phyloP scores from a whole-genome alignment of 805 yeast genomes.

The Candida pseudoglaebosa region DNA sequence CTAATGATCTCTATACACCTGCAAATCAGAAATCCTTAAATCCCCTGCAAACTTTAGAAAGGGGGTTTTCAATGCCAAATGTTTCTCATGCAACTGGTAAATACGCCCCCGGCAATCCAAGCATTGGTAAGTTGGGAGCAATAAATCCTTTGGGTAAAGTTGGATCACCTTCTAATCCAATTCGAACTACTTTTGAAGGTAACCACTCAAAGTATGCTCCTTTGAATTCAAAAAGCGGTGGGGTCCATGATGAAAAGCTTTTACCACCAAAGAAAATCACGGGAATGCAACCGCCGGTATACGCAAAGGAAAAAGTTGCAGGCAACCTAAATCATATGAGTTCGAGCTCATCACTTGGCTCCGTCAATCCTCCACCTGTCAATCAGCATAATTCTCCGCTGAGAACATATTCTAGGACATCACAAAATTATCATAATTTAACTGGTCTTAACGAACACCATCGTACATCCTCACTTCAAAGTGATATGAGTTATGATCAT shows the following conservation, averaged over 20 bases:
- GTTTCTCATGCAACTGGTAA: slow-evolving; percentile 7
- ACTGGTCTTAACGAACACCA: slow-evolving; percentile 10
- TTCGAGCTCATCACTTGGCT: slow-evolving; percentile 2
- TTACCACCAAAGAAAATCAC: slow-evolving; percentile 2
- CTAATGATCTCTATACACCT: slow-evolving; percentile 1
- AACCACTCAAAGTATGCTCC: slow-evolving; percentile 2
- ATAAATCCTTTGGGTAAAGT: slow-evolving; percentile 1
- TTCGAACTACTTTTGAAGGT: neutral
- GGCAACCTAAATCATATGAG: slow-evolving; percentile 1
- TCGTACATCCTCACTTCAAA: slow-evolving; percentile 27
- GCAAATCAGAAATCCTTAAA: too few species aligned
- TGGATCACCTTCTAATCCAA: neutral
- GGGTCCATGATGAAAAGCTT: neutral
- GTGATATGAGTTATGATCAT: slow-evolving; percentile 30
- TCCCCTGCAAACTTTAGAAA: slow-evolving; percentile 1
- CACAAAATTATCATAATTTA: neutral
- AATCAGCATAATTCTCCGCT: slow-evolving; percentile 3
- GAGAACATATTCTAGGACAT: neutral
- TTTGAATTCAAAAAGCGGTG: neutral
- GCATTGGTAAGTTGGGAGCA: neutral
- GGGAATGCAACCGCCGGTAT: neutral
- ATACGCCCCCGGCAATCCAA: slow-evolving; percentile 10
- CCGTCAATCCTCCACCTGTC: neutral
- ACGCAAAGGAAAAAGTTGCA: neutral
- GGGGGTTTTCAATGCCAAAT: slow-evolving; percentile 3